These are phyloP conservation scores for Punica granatum DNA, from an alignment of 345 rosid species.

Conservation along the genomic window DNA sequence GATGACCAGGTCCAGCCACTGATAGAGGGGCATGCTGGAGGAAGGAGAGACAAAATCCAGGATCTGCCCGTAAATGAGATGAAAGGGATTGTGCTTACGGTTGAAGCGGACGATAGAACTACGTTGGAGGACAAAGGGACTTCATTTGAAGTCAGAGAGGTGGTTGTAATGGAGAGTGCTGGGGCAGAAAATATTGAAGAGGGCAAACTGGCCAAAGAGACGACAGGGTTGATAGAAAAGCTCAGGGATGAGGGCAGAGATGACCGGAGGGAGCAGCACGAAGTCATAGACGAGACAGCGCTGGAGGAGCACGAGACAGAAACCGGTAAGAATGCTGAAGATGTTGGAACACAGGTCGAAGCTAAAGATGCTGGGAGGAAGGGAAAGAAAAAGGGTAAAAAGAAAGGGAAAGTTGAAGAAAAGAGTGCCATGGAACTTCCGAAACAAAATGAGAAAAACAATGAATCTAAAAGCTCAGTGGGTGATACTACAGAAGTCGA, in stretches of 20 bases:
- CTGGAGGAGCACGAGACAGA: background rate
- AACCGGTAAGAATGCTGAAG: slow-evolving; percentile 3
- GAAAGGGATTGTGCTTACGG: slow-evolving; percentile 7
- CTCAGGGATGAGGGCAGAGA: slow-evolving; percentile 30
- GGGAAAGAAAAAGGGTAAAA: slow-evolving; percentile 7
- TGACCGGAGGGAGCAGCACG: slow-evolving; percentile 6
- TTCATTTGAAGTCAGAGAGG: slow-evolving; percentile 6
- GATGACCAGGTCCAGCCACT: background rate
- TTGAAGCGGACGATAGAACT: slow-evolving; percentile 13
- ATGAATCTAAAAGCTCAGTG: background rate
- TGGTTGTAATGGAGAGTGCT: slow-evolving; percentile 4
- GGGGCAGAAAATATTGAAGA: slow-evolving; percentile 2
- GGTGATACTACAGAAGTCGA: background rate
- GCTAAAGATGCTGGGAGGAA: slow-evolving; percentile 6
- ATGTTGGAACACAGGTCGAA: slow-evolving; percentile 4
- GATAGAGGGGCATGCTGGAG: background rate
- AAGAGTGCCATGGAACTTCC: background rate
- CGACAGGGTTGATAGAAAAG: slow-evolving; percentile 35
- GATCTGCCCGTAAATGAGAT: slow-evolving; percentile 12
- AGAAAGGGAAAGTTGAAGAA: slow-evolving; percentile 13
- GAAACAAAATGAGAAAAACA: slow-evolving; percentile 2
- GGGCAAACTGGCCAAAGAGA: slow-evolving; percentile 29
- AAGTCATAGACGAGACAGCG: background rate
- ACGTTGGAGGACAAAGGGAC: background rate
- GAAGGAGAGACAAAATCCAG: background rate